A percentile compares a stretch with the other conserved stretches of the same genome.
Evolutionary conservation across 2,329 filamentous ascomycete genomes (phyloP).

Genomic region (Zelopaecilomyces penicillatus): DNA sequence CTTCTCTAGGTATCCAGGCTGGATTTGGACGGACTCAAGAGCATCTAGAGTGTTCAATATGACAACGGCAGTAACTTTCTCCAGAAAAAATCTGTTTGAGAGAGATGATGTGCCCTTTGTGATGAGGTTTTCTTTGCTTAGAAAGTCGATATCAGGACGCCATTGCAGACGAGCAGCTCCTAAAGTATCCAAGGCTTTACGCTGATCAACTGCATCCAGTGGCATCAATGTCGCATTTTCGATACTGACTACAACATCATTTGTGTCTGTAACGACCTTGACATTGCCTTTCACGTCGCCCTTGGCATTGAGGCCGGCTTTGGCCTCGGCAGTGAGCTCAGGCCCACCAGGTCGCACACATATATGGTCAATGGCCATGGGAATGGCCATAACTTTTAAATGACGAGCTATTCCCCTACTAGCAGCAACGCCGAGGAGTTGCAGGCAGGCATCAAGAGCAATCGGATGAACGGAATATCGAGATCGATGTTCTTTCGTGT

Average conservation of each 20-base stretch:
- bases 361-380: neutral
- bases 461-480: constrained; percentile 2
- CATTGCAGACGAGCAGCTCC: neutral
- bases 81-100: neutral
- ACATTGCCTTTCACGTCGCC: neutral
- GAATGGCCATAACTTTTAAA: neutral
- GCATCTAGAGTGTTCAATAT: neutral
- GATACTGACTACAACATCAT: neutral
- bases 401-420: neutral
- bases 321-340: neutral
- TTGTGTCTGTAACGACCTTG: neutral
- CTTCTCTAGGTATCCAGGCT: neutral
- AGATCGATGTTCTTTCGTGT: neutral
- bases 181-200: too few relatives aligned
- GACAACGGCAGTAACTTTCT: neutral
- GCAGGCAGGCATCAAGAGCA: constrained; percentile 1
- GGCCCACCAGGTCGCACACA: neutral
- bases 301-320: neutral
- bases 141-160: constrained; percentile 5
- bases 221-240: neutral
- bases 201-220: neutral
- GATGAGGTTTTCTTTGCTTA: neutral
- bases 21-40: neutral
- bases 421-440: neutral
- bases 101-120: neutral